A percentile compares a stretch with the other conserved stretches of the same genome.
phyloP scores from a whole-genome alignment of 2,329 filamentous ascomycete genomes.

The Colletotrichum sp. region DNA sequence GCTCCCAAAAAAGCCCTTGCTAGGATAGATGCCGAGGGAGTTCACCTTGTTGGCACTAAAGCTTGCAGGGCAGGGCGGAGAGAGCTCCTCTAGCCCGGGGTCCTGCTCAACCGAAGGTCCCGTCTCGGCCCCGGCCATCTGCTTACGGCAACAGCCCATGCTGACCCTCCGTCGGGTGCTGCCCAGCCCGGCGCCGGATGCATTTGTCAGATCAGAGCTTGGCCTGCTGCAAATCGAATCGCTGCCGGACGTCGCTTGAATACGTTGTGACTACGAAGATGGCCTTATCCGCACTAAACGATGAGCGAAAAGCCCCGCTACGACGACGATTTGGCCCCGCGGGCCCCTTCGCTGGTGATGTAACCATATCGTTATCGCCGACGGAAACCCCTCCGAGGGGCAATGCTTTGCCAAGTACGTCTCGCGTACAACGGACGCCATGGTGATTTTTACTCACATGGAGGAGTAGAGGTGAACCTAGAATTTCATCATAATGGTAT shows the following conservation, averaged over 20 bases:
- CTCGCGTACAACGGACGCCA: not conserved
- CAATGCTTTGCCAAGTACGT: not conserved
- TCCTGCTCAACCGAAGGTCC: not conserved
- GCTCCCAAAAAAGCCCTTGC: not conserved
- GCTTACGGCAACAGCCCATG: not conserved
- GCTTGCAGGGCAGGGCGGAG: not conserved
- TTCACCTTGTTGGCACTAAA: not conserved
- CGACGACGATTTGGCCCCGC: not conserved
- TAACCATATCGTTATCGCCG: not conserved
- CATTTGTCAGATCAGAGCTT: not conserved
- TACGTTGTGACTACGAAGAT: not conserved
- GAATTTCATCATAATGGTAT: conserved; percentile 20
- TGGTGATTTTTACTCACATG: not conserved
- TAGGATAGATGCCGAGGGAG: not conserved
- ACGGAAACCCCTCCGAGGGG: not conserved
- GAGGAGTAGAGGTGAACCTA: not conserved
- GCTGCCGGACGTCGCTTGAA: not conserved
- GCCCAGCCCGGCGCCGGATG: not conserved
- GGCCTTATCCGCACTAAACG: not conserved
- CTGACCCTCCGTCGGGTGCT: not conserved
- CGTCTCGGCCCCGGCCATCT: not conserved
- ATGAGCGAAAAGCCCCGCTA: not conserved
- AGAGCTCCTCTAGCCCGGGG: not conserved
- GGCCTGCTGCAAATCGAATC: not conserved
- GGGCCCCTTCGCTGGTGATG: not conserved